Evolutionary conservation across 495 filamentous ascomycete species (phyloP).

Genomic region (Penicillium crystallinum): DNA sequence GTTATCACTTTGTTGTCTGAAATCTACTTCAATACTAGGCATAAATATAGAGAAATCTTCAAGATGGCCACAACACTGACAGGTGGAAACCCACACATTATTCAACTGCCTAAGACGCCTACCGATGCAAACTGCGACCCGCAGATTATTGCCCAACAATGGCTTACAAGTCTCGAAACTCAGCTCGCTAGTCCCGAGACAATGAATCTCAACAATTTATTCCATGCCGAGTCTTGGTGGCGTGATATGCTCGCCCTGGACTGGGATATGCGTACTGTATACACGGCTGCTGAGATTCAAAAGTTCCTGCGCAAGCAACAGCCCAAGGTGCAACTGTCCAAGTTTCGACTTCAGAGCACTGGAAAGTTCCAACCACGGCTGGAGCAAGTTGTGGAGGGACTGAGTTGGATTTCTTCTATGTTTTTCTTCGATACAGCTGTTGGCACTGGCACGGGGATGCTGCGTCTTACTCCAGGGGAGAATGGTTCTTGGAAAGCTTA

Average conservation of each 20-base stretch:
- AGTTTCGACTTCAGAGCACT: slow-evolving; percentile 38
- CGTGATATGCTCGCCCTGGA: slow-evolving; percentile 56
- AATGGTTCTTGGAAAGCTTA: slow-evolving; percentile 59
- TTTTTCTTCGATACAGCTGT: slow-evolving; percentile 47
- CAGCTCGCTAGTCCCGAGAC: slow-evolving; percentile 18
- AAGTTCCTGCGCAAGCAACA: slow-evolving; percentile 40
- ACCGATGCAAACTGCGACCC: slow-evolving; percentile 16
- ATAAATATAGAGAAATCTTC: not conserved
- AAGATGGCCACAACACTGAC: slow-evolving; percentile 24
- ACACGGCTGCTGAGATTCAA: slow-evolving; percentile 44
- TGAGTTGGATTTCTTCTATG: slow-evolving; percentile 49
- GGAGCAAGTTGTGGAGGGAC: slow-evolving; percentile 35
- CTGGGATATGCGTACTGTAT: slow-evolving; percentile 54
- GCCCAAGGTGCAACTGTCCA: slow-evolving; percentile 27
- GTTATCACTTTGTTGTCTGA: not conserved
- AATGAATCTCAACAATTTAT: slow-evolving; percentile 29
- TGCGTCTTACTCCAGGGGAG: slow-evolving; percentile 47
- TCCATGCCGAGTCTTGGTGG: slow-evolving; percentile 57
- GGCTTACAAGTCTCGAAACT: slow-evolving; percentile 28
- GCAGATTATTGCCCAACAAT: slow-evolving; percentile 30
- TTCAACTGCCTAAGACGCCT: slow-evolving; percentile 29
- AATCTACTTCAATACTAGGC: not conserved
- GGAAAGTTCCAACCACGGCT: slow-evolving; percentile 38
- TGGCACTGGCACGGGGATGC: slow-evolving; percentile 53
- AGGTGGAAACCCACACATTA: slow-evolving; percentile 27